Conservation (phyloP, 179 eudicot species). For the Monotropa hypopitys region DNA sequence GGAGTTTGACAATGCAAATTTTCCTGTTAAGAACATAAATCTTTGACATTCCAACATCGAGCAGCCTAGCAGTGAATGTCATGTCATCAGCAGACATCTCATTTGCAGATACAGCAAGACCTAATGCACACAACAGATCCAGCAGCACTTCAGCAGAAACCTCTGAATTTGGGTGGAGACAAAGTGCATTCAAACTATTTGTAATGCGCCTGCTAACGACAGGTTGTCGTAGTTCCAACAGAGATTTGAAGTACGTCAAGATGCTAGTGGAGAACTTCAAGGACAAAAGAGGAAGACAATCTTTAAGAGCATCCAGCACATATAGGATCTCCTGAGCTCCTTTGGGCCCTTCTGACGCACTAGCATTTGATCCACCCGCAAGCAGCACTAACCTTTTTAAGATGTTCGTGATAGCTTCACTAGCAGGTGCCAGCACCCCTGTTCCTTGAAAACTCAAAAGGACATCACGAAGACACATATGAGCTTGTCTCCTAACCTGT, state of each 20-base stretch:
- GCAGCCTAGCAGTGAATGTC: slow-evolving; percentile 68
- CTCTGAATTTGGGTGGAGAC: slow-evolving; percentile 44
- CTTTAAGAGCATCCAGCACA: slow-evolving; percentile 68
- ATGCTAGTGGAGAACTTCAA: slow-evolving; percentile 42
- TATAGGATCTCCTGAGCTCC: slow-evolving; percentile 84
- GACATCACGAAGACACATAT: slow-evolving; percentile 56
- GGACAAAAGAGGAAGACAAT: slow-evolving; percentile 64
- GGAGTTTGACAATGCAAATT: slow-evolving; percentile 65
- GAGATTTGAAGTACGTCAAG: slow-evolving; percentile 56
- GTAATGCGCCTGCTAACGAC: slow-evolving; percentile 69
- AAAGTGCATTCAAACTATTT: slow-evolving; percentile 50
- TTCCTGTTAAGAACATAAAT: slow-evolving; percentile 45
- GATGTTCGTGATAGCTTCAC: slow-evolving; percentile 57
- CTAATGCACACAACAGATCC: slow-evolving; percentile 66
- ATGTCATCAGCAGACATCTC: slow-evolving; percentile 84
- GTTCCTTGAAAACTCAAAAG: slow-evolving; percentile 48
- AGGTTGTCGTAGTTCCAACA: slow-evolving; percentile 54
- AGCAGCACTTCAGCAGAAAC: slow-evolving; percentile 55
- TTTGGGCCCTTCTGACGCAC: slow-evolving; percentile 44
- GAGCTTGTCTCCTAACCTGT: slow-evolving; percentile 70
- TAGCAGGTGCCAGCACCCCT: slow-evolving; percentile 53
- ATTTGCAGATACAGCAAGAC: slow-evolving; percentile 31
- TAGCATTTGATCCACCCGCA: slow-evolving; percentile 52
- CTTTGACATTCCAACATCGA: slow-evolving; percentile 71
- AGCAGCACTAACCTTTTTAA: slow-evolving; percentile 62